Evolutionary conservation across 2,329 filamentous ascomycete genomes (phyloP).

Genomic region (Colletotrichum sojae): DNA sequence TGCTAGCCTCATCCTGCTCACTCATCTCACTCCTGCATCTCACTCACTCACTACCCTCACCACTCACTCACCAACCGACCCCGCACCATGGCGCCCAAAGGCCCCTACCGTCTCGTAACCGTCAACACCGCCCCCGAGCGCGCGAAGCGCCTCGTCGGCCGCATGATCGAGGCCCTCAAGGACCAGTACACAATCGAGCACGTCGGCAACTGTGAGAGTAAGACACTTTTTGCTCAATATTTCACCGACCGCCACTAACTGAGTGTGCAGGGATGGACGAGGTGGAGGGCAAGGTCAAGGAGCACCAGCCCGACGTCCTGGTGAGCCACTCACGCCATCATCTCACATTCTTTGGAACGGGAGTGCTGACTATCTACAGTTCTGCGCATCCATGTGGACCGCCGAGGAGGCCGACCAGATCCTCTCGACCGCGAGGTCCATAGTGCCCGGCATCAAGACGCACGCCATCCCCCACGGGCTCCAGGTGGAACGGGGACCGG

Average conservation of each 20-base stretch:
- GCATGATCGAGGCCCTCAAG: conserved; percentile 72
- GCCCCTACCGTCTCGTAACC: conserved; percentile 75
- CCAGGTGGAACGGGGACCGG: conserved; percentile 66
- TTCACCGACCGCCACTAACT: conserved; percentile 1
- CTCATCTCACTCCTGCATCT: background rate
- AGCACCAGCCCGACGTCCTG: conserved; percentile 48
- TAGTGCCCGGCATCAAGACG: conserved; percentile 63
- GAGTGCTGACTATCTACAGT: conserved; percentile 53
- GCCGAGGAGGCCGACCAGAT: conserved; percentile 63
- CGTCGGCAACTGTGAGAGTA: conserved; percentile 74
- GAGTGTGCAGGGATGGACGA: conserved; percentile 65
- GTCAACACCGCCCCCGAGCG: conserved; percentile 78
- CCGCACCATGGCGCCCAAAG: conserved; percentile 55
- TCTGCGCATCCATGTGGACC: conserved; percentile 71
- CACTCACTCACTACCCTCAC: background rate
- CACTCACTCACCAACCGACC: background rate
- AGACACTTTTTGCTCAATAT: conserved; percentile 41
- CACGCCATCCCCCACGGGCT: conserved; percentile 68
- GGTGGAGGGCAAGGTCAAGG: conserved; percentile 66
- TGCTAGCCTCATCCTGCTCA: too few relatives aligned
- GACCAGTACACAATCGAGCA: conserved; percentile 75
- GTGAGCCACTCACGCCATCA: conserved; percentile 37
- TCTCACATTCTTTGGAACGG: rapidly evolving
- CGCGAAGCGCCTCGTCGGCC: conserved; percentile 73
- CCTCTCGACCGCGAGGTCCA: conserved; percentile 57